Base-by-base conservation (phyloP, 768 basidiomycete species). In the Leucosporidium yakuticum region DNA sequence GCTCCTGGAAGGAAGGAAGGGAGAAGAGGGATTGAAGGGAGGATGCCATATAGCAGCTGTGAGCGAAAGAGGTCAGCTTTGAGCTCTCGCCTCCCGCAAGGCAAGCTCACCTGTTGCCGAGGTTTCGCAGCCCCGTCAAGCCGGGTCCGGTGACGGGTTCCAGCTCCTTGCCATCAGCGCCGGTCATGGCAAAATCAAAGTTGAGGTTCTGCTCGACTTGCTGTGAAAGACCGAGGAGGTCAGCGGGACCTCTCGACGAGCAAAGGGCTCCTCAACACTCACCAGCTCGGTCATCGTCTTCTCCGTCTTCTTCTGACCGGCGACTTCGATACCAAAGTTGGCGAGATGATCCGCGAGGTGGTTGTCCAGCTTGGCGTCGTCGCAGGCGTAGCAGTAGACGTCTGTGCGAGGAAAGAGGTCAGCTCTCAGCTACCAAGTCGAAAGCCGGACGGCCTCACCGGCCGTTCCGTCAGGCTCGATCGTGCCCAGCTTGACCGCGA, bases 281-380 rank as follows among this genome's bases (percentile, higher is more conserved):
- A 93, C 92, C 70, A 99, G 82, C 76, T 99, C 95, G 0, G 94
- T 96, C 87, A 96, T 90, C 65, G 86, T 91, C 80, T 96, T 97
- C 78, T 96, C 92, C 0, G 94, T 97, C 80, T 98, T 98, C 8
- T 80, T 87, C 75, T 90, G 87, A 0, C 83, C 84, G 48, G 84
- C 82, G 2, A 97, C 85, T 68, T 91, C 88, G 78, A 99, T 95
- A 0, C 91, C 93, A 68, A 97, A 96, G 29, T 83, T 83, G 0
- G 84, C 78, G 4, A 98, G 83, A 79, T 98, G 95, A 0, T 76
- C 68, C 0, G 85, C 81, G 15, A 98, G 78, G 11, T 88, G 85
- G 0, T 88, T 89, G 76, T 96, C 91, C 7, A 87, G 76, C 74
- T 84, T 87, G 2, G 89, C 82, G 71, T 97, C 94, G 73, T 95